Evolutionary conservation across 2,329 filamentous ascomycete genomes (phyloP), one percentile per base, ranked within the genome.

Genomic region (Cercospora sesami): DNA sequence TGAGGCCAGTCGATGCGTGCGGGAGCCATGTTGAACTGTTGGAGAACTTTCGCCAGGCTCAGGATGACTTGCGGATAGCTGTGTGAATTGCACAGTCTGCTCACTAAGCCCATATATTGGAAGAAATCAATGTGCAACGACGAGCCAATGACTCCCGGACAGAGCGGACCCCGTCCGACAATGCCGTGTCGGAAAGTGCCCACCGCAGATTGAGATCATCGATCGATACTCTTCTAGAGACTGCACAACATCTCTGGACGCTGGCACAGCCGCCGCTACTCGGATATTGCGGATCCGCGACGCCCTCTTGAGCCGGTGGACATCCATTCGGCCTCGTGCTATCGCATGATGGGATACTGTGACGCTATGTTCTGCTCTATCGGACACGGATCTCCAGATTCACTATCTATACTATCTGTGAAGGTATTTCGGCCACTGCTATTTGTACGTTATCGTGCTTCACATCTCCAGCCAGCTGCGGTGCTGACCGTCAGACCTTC

Each of bases 21-120:
- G 14, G 65, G 68, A 10, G 62, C 68, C 65, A 69, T 69, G 55
- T 26, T 36, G 18, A 23, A 23, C 45, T 48, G 45, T 48, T 48
- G 45, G 6, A 36, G 31, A 42, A 42, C 16, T n/a, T n/a, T n/a
- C 6, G 36, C 36, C 16, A n/a, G 36, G 36, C 36, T n/a, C 36
- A 42, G 36, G 16, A 0, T 42, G 6, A n/a, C 36, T 42, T 9
- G n/a, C 10, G 18, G 45, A 10, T 23, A 14, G 45, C 45, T 48
- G 45, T 23, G 18, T 7, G 9, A 23, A 23, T 23, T 23, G n/a
- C 45, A 23, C n/a, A 48, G 10, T 14, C n/a, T 21, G 45, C 45
- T 48, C 45, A 18, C 21, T 31, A 8, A 45, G 53, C 23, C 53
- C 14, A 28, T 57, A 57, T 30, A 57, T 31, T 5, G 9, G 23